A percentile compares a stretch with the other conserved stretches of the same genome.
Conservation (phyloP, 2,329 filamentous ascomycete genomes). For the Venturia aucupariae region DNA sequence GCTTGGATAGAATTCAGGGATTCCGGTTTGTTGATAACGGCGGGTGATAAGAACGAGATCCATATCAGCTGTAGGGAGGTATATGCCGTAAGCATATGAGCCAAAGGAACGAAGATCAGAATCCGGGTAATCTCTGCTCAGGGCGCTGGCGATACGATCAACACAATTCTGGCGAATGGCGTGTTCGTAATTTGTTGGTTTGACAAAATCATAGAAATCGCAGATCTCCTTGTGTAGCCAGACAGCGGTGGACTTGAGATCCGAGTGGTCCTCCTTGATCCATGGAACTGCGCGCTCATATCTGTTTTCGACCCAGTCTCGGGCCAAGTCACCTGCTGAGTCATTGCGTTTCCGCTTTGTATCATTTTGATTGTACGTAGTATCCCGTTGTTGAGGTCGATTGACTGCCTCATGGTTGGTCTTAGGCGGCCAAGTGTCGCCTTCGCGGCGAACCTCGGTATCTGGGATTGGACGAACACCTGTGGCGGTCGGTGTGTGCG, state of each 20-base stretch:
- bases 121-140: slow-evolving; percentile 49
- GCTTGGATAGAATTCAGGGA: slow-evolving; percentile 2
- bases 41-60: slow-evolving; percentile 74
- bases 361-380: neutral
- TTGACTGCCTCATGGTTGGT: slow-evolving; percentile 3
- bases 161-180: slow-evolving; percentile 65
- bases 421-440: slow-evolving; percentile 1
- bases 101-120: slow-evolving; percentile 70
- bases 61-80: slow-evolving; percentile 78
- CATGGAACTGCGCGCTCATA: slow-evolving; percentile 5
- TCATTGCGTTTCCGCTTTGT: slow-evolving; percentile 13
- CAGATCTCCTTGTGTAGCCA: slow-evolving; percentile 84
- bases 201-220: slow-evolving; percentile 80
- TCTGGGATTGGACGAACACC: neutral
- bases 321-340: slow-evolving; percentile 7
- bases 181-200: slow-evolving; percentile 68
- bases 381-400: slow-evolving; percentile 7
- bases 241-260: neutral
- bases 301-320: neutral
- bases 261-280: slow-evolving; percentile 6
- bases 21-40: slow-evolving; percentile 11
- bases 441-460: neutral
- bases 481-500: neutral
- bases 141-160: slow-evolving; percentile 51
- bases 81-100: slow-evolving; percentile 79